A percentile compares a stretch with the other conserved stretches of the same genome.
phyloP scores from a whole-genome alignment of 2,329 filamentous ascomycete genomes.

The Fusarium cyanostomum region DNA sequence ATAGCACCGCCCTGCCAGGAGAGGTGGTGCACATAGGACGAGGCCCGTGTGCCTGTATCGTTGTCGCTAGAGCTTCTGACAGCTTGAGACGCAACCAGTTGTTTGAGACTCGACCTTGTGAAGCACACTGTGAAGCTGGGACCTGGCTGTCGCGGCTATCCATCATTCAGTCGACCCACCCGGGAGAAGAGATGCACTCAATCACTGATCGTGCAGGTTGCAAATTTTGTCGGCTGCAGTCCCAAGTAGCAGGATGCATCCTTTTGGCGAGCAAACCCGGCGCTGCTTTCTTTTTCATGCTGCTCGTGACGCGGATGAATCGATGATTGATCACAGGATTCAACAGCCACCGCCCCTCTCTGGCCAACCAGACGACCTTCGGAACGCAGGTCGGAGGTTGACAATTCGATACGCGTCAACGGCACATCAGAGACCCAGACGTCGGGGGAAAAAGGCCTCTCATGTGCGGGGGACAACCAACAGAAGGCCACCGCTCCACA shows the following conservation, averaged over 20 bases:
- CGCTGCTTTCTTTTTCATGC: neutral
- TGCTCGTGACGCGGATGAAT: conserved; percentile 10
- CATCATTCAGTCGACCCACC: conserved; percentile 18
- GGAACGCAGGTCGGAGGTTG: conserved; percentile 25
- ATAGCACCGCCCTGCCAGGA: conserved; percentile 31
- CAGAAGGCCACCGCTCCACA: conserved; percentile 37
- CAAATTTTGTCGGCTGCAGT: neutral
- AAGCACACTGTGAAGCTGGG: conserved; percentile 6
- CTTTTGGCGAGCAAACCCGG: conserved; percentile 15
- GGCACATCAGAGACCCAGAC: conserved; percentile 32
- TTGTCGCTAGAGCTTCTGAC: conserved; percentile 6
- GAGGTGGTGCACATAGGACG: conserved; percentile 23
- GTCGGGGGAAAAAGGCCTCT: conserved; percentile 23
- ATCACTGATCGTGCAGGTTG: conserved; percentile 4
- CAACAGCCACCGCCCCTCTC: conserved; percentile 16
- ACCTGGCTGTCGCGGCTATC: conserved; percentile 24
- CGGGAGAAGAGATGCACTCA: conserved; percentile 1
- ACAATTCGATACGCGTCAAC: conserved; percentile 36
- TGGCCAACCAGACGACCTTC: conserved; percentile 30
- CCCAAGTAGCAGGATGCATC: conserved; percentile 11
- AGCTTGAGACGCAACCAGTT: neutral
- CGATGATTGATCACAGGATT: conserved; percentile 31
- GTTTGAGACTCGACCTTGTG: neutral
- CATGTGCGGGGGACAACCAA: conserved; percentile 40
- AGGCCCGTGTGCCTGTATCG: conserved; percentile 12